Conservation (phyloP, 345 rosid genomes). For the Sapria himalayana region DNA sequence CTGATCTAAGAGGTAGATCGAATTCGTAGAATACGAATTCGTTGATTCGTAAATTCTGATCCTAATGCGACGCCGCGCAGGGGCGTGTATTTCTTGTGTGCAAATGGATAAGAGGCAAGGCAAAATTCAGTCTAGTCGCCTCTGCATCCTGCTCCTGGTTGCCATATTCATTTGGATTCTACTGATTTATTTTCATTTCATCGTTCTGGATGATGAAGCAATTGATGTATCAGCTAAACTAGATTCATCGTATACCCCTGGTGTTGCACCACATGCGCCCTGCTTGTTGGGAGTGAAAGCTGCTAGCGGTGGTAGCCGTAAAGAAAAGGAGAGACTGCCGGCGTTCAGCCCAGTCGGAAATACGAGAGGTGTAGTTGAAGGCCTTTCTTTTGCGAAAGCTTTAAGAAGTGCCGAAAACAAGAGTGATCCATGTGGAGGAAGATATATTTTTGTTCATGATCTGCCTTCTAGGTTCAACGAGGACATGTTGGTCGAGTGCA, state of each 20-base stretch:
- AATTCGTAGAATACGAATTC: conserved; percentile 8
- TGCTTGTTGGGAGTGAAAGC: conserved; percentile 8
- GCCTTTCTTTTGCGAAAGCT: conserved; percentile 52
- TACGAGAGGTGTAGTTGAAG: no score
- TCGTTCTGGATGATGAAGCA: conserved; percentile 20
- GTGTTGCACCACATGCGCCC: conserved; percentile 7
- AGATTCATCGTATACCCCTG: conserved; percentile 5
- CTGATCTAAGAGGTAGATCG: not conserved
- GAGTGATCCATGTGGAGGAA: conserved; percentile 72
- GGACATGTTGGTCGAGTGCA: conserved; percentile 72
- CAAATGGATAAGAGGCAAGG: conserved; percentile 42
- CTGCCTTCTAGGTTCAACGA: conserved; percentile 63
- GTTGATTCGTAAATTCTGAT: conserved; percentile 8
- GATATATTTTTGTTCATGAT: conserved; percentile 61
- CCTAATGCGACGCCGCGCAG: conserved; percentile 53
- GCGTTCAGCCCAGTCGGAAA: no score
- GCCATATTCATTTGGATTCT: conserved; percentile 49
- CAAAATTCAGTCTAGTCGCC: conserved; percentile 27
- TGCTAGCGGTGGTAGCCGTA: not conserved
- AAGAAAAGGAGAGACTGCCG: conserved; percentile 16
- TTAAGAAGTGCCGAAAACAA: conserved; percentile 50
- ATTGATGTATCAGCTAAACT: conserved; percentile 17
- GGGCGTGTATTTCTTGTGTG: conserved; percentile 16
- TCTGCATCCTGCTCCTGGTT: conserved; percentile 31
- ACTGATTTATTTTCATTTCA: conserved; percentile 46